Evolutionary conservation across 768 basidiomycete genomes (phyloP), one percentile per base, ranked within the genome.

Genomic region (Gymnopilus dilepis): DNA sequence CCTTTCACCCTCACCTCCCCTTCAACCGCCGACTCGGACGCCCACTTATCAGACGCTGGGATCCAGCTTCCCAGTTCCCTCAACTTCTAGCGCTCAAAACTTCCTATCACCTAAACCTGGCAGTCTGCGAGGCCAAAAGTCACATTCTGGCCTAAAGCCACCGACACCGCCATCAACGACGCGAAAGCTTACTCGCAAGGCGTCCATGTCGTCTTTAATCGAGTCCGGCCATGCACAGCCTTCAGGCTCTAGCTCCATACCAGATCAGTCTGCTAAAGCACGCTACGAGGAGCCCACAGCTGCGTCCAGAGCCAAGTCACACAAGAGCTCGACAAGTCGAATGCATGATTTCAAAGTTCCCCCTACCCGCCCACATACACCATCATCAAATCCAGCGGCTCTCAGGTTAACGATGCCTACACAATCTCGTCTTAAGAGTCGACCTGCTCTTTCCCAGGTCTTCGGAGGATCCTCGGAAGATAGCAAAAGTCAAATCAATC

Each of bases 341-440:
- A 79, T 86, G 9, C 81, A 84, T 59, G 91, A 93, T 59, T 87
- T 85, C 70, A 83, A 80, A 65, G 82, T 90, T 15, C 90, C 91
- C n/a, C 88, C 91, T 7, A 84, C 89, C 13, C 84, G 92, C 24
- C 91, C 92, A 1, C 87, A 86, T 24, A 94, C 93, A 1, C 91
- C 92, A 1, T 91, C 91, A 11, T 83, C 89, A 5, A 92, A 91
- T 73, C 82, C 91, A 21, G 84, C 83, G 11, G 92, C 91, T 19
- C 81, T 92, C 55, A 87, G 92, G 52, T 81, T 95, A 53, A 96
- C 94, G 24, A 90, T 95, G 90, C 94, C 94, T 1, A 94, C 91
- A 5, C 88, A 89, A 53, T 85, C 88, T 4, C 86, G 91, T 47
- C 75, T 88, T 28, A 94, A 91, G 77, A 78, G 86, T 3, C 84